phyloP scores from a whole-genome alignment of 495 filamentous ascomycete species.

The Xylaria bambusicola region DNA sequence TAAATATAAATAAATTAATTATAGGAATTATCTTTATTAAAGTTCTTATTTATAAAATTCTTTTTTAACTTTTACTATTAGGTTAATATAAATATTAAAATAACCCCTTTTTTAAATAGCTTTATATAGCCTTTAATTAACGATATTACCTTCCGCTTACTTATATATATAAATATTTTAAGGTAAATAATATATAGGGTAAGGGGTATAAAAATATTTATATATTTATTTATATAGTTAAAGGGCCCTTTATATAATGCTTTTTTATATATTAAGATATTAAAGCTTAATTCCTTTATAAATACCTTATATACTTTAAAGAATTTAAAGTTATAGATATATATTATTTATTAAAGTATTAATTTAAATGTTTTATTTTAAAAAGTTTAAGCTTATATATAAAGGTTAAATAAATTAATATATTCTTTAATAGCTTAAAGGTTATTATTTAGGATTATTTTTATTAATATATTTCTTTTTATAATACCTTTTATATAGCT shows the following conservation, averaged over 20 bases:
- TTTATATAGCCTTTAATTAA: not conserved
- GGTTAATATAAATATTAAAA: not conserved
- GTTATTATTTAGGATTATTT: no score
- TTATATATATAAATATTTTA: not conserved
- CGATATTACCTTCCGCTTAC: not conserved
- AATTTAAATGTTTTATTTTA: not conserved
- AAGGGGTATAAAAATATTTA: not conserved
- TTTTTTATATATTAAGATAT: no score
- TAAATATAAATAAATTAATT: not conserved
- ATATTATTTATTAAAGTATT: not conserved
- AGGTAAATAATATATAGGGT: not conserved
- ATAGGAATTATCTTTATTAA: not conserved
- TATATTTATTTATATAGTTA: not conserved
- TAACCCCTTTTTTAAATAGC: no score
- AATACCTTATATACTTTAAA: not conserved
- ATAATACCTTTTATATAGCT: no score
- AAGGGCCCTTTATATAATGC: not conserved
- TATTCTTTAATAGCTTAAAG: not conserved
- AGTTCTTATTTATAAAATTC: not conserved
- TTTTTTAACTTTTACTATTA: not conserved
- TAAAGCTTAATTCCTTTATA: not conserved
- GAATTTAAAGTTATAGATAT: not conserved
- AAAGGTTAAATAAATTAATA: not conserved
- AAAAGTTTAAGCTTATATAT: not conserved
- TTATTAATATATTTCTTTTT: not conserved